These are phyloP conservation scores for Amanita rubescens DNA, from an alignment of 768 basidiomycete genomes.

Conservation along the genomic window DNA sequence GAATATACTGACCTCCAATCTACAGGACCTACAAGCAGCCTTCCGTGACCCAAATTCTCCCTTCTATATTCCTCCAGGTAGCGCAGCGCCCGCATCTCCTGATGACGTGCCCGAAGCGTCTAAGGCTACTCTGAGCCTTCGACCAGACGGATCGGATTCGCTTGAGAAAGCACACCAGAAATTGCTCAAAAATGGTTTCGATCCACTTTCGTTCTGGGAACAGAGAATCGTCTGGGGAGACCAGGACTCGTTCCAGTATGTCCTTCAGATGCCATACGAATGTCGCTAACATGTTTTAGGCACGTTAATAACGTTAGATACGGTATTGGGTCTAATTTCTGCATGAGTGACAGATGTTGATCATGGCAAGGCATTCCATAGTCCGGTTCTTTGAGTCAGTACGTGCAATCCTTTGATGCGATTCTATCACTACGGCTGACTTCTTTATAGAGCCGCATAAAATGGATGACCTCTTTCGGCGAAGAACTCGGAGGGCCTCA, in stretches of 20 bases:
- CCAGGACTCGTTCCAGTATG: slow-evolving; percentile 71
- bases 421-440: background rate
- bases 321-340: background rate
- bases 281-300: background rate
- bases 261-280: slow-evolving; percentile 10
- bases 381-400: slow-evolving; percentile 7
- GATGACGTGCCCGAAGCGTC: slow-evolving; percentile 29
- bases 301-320: slow-evolving; percentile 9
- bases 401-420: background rate
- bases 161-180: slow-evolving; percentile 34
- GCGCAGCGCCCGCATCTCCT: slow-evolving; percentile 51
- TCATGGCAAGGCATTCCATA: background rate
- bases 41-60: slow-evolving; percentile 61
- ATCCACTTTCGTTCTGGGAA: slow-evolving; percentile 67
- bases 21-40: slow-evolving; percentile 51
- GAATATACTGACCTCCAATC: background rate
- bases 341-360: background rate
- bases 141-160: slow-evolving; percentile 12
- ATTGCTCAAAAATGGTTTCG: slow-evolving; percentile 42
- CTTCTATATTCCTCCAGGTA: slow-evolving; percentile 55
- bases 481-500: slow-evolving; percentile 52
- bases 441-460: slow-evolving; percentile 44
- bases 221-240: slow-evolving; percentile 77
- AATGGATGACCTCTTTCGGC: slow-evolving; percentile 57
- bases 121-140: slow-evolving; percentile 9